Percentiles rank a stretch among this genome's conserved stretches.
Evolutionary conservation across 1,284 basidiomycete species (phyloP).

Genomic region (Phylloboletellus chloephorus): DNA sequence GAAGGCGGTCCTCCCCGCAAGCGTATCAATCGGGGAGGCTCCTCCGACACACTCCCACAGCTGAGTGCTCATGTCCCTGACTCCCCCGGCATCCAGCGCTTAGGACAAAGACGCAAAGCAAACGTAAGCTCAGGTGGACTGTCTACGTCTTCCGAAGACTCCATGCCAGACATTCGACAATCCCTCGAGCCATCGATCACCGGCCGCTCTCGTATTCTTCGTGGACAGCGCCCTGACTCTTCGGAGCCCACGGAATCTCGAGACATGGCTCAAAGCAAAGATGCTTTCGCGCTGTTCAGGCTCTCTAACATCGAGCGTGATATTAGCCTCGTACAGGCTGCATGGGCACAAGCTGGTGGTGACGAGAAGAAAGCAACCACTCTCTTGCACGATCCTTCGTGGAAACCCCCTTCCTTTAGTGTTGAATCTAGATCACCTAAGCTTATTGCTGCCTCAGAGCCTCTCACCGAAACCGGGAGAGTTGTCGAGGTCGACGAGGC

Average conservation of each 20-base stretch:
- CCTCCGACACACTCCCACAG: constrained; percentile 29
- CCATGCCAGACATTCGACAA: constrained; percentile 43
- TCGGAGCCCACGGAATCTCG: constrained; percentile 27
- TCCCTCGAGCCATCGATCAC: constrained; percentile 39
- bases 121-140: constrained; percentile 34
- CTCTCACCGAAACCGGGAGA: constrained; percentile 45
- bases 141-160: constrained; percentile 61
- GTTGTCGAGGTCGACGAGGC: constrained; percentile 68
- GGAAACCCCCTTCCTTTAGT: constrained; percentile 38
- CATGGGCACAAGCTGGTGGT: constrained; percentile 56
- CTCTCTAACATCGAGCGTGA: constrained; percentile 53
- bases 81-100: constrained; percentile 53
- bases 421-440: constrained; percentile 16
- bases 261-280: constrained; percentile 28
- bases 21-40: constrained; percentile 52
- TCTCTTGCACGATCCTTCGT: constrained; percentile 52
- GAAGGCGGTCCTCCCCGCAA: constrained; percentile 65
- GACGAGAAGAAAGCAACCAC: constrained; percentile 55
- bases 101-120: constrained; percentile 45
- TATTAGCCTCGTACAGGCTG: constrained; percentile 46
- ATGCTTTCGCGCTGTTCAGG: constrained; percentile 53
- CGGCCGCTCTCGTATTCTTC: constrained; percentile 46
- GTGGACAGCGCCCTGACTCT: constrained; percentile 37
- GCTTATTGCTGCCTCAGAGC: constrained; percentile 26
- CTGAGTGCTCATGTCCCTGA: constrained; percentile 31